Base-by-base conservation (phyloP, 306 rosid species). In the Prunus kanzakura region DNA sequence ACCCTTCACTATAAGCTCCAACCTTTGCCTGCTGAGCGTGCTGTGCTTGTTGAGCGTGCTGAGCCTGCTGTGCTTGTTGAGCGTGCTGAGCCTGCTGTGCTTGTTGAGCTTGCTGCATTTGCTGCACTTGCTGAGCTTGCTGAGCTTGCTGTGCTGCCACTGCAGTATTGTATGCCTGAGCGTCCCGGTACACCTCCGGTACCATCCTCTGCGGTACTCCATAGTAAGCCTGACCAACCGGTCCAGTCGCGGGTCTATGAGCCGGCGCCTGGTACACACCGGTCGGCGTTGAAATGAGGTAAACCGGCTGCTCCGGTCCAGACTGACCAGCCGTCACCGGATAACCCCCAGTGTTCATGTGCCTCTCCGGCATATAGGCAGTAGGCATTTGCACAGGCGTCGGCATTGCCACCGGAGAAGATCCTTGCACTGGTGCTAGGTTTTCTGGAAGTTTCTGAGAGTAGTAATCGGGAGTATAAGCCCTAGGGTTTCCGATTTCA, bases 291-390 rank as follows among this genome's bases (percentile, higher is more conserved):
- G 80, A 85, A 63, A 93, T 76, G 69, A 88, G 71, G 83, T 88
- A 93, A 52, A 93, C 83, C n/a, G 87, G 93, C 49, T 77, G 94
- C 57, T 90, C 91, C 8, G 78, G 49, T 19, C 86, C 88, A 11
- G 82, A 20, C 35, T 73, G 81, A 32, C 75, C 72, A 12, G 71
- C 72, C 14, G 80, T 63, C 27, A 88, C 3, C 32, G 90, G 64
- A 60, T 84, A 89, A 69, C 83, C 90, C 8, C 88, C 70, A 12
- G 82, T 64, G 52, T 69, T 81, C 79, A 84, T 78, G 10, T 87
- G 90, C 70, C 88, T 68, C 35, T 88, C 95, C 2, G 83, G 87
- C 63, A 87, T 4, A 81, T 83, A 88, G 7, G 81, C 41, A 0
- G 87, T 30, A n/a, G 82, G 84, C 11, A 74, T 62, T n/a, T 78